A percentile compares a stretch with the other conserved stretches of the same genome.
Evolutionary conservation across 345 rosid species (phyloP).

Genomic region (Salix dunnii): DNA sequence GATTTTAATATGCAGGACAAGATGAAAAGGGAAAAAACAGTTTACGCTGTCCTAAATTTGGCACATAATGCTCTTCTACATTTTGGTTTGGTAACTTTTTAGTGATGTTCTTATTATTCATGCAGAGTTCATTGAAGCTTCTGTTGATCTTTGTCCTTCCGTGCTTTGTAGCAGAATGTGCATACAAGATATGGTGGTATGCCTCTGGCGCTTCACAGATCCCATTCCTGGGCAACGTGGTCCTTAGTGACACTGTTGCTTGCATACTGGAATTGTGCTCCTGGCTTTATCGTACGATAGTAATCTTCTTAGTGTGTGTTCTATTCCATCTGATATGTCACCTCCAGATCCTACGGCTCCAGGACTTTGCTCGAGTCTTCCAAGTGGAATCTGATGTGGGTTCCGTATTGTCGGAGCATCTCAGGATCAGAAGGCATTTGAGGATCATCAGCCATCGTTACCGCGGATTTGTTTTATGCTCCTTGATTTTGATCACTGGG

Average conservation of each 20-base stretch:
- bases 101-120: neutral
- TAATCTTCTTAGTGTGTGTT: constrained; percentile 78
- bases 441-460: constrained; percentile 87
- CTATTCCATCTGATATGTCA: constrained; percentile 84
- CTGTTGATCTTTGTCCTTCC: constrained; percentile 69
- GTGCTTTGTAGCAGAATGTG: constrained; percentile 63
- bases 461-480: constrained; percentile 58
- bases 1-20: too few species aligned
- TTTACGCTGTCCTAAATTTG: neutral
- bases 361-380: constrained; percentile 76
- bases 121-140: constrained; percentile 80
- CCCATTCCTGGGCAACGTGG: constrained; percentile 75
- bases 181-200: constrained; percentile 98
- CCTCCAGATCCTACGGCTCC: constrained; percentile 88
- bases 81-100: neutral
- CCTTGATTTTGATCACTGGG: constrained; percentile 67
- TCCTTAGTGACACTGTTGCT: constrained; percentile 71
- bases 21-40: too few species aligned
- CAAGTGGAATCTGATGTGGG: constrained; percentile 71
- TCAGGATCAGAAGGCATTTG: constrained; percentile 75
- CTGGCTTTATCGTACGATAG: constrained; percentile 82
- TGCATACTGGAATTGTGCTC: constrained; percentile 79
- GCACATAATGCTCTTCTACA: neutral
- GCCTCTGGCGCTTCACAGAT: constrained; percentile 88
- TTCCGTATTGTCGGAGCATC: constrained; percentile 71